A percentile compares a stretch with the other conserved stretches of the same genome.
Conservation (phyloP, 192 early-diverging fungal species). For the Linnemannia zychae region DNA sequence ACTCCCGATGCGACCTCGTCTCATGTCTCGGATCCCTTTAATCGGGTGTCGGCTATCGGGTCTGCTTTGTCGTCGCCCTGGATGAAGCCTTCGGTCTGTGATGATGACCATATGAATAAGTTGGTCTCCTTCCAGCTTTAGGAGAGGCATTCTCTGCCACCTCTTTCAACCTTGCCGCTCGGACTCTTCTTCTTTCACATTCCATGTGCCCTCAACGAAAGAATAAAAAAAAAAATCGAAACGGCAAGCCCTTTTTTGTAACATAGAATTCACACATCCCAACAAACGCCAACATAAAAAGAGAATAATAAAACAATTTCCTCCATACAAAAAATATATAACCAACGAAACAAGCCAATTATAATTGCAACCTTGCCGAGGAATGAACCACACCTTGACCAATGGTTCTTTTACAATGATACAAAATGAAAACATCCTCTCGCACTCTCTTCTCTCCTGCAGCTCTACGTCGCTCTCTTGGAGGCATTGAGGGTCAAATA, state of each 20-base stretch:
- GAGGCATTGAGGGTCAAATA: too few species aligned
- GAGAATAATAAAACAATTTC: not conserved
- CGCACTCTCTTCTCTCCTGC: too few species aligned
- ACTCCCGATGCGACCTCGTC: conserved; percentile 20
- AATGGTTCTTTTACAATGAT: not conserved
- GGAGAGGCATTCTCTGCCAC: not conserved
- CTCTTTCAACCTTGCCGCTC: not conserved
- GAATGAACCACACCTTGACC: not conserved
- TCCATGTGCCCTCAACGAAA: not conserved
- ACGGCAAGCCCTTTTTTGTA: conserved; percentile 1
- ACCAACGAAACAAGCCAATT: not conserved
- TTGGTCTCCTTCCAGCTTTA: conserved; percentile 52
- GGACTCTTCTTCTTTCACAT: not conserved
- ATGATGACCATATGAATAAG: conserved; percentile 57
- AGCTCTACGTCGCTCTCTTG: too few species aligned
- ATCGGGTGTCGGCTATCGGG: not conserved
- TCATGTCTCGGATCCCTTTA: conserved; percentile 40
- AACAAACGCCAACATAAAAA: not conserved
- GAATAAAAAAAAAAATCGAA: too few species aligned
- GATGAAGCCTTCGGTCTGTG: conserved; percentile 55
- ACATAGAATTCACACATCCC: not conserved
- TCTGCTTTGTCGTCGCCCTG: conserved; percentile 21
- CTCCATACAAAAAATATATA: not conserved
- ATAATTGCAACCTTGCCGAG: not conserved
- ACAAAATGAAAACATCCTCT: not conserved